Conservation (phyloP, 1,284 basidiomycete species). For the Thelephora terrestris region DNA sequence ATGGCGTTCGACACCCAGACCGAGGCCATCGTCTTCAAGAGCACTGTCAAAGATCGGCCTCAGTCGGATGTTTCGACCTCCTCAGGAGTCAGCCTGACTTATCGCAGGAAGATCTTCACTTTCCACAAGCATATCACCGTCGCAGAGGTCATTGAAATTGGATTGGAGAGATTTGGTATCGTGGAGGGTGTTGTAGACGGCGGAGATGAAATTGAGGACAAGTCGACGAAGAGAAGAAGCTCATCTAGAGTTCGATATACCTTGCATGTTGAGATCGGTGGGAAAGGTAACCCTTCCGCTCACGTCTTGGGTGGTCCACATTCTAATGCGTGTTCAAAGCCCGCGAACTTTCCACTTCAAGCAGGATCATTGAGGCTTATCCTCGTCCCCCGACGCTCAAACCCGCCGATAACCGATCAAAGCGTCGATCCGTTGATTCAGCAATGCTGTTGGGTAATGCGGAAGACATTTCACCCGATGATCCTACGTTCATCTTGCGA, state of each 20-base stretch:
- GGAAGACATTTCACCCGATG: constrained; percentile 72
- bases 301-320: constrained; percentile 3
- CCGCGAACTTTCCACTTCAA: constrained; percentile 64
- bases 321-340: constrained; percentile 35
- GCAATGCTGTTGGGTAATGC: constrained; percentile 55
- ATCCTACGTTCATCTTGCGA: constrained; percentile 85
- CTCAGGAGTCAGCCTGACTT: constrained; percentile 44
- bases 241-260: constrained; percentile 73
- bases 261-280: constrained; percentile 48
- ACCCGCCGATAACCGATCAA: constrained; percentile 49
- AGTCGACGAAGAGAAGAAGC: constrained; percentile 73
- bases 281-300: constrained; percentile 45
- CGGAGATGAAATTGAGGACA: constrained; percentile 94
- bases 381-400: constrained; percentile 64
- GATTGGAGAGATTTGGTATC: constrained; percentile 88
- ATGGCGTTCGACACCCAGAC: constrained; percentile 88
- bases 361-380: constrained; percentile 80
- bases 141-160: constrained; percentile 90
- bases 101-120: constrained; percentile 69
- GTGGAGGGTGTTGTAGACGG: constrained; percentile 94
- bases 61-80: constrained; percentile 32
- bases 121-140: constrained; percentile 93
- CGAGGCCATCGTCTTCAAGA: constrained; percentile 82
- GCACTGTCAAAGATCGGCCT: constrained; percentile 47
- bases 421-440: constrained; percentile 86